These are phyloP conservation scores for Lactarius evosmus DNA, from an alignment of 768 basidiomycete genomes.

Conservation along the genomic window DNA sequence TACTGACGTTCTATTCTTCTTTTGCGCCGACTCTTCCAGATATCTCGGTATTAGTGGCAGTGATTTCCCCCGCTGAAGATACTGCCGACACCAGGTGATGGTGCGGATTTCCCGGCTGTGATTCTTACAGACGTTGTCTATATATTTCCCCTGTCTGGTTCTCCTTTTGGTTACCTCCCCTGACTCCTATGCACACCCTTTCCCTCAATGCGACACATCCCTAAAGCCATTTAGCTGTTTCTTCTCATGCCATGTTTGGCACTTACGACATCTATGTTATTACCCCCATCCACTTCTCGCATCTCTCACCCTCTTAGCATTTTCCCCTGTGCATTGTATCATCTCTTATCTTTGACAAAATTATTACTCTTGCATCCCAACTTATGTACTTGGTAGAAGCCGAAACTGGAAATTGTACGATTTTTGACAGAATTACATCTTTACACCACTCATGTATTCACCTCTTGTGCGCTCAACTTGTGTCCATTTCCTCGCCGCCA, in stretches of 20 bases:
- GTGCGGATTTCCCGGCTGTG: neutral
- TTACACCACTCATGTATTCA: slow-evolving; percentile 6
- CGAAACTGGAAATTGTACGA: slow-evolving; percentile 7
- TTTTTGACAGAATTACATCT: slow-evolving; percentile 11
- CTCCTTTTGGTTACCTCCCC: neutral
- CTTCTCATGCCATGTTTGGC: neutral
- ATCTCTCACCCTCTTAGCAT: neutral
- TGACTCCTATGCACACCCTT: neutral
- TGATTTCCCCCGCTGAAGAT: slow-evolving; percentile 48
- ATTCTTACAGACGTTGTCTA: neutral
- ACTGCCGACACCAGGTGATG: neutral
- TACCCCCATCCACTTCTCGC: neutral
- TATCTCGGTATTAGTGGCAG: slow-evolving; percentile 64
- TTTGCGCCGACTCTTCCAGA: no score
- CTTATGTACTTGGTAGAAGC: slow-evolving; percentile 19
- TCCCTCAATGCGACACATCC: neutral
- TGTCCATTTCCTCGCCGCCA: slow-evolving; percentile 77
- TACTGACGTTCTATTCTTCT: neutral
- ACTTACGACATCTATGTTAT: slow-evolving; percentile 10
- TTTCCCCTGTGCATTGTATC: neutral
- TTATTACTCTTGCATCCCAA: slow-evolving; percentile 10
- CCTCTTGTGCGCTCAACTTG: slow-evolving; percentile 44
- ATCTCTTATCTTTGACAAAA: slow-evolving; percentile 14
- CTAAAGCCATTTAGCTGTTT: neutral
- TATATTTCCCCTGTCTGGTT: neutral